Evolutionary conservation across 2,329 filamentous ascomycete genomes (phyloP), one percentile per base, ranked within the genome.

Genomic region (Thelonectria olida): DNA sequence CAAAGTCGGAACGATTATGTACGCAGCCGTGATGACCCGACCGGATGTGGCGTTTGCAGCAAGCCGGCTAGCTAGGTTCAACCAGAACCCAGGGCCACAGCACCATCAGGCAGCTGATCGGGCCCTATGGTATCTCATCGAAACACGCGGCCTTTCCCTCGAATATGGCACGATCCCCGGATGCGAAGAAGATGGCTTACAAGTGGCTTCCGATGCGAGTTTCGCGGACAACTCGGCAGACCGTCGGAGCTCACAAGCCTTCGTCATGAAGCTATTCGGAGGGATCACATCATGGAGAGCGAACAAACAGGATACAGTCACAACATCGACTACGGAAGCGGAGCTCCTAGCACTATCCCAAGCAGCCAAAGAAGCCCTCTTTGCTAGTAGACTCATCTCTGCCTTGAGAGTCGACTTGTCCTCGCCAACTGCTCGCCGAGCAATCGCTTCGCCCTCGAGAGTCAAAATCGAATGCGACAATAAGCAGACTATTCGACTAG

Each of bases 231-330:
- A 60, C 20, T 22, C 48, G 20, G 4, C 39, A 1, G 41, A 59
- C 13, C 42, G 48, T 1, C 38, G 39, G n/a, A 60, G 56, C 34
- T 63, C 53, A 4, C 41, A 61, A 20, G 54, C 36, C 2, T 61
- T 39, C 19, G 17, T 31, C 3, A 64, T 61, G 7, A 64, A 38
- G 25, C 50, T 61, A 23, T 61, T 55, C 25, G 20, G 39, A 8
- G 25, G 57, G 1, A 5, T 55, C 1, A 51, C 50, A n/a, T 12
- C 12, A 8, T 60, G 52, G 56, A 15, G 48, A 9, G 61, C 51
- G 7, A 63, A 48, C 17, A 58, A 55, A 13, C 36, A 41, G 25
- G 49, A 52, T 27, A 41, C 34, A 41, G 49, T 52, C 4, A 52
- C 34, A 17, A 52, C 34, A 19, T 28, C 36, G n/a, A 52, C 22